phyloP scores from a whole-genome alignment of 306 rosid genomes.

The Crataegus laevigata region DNA sequence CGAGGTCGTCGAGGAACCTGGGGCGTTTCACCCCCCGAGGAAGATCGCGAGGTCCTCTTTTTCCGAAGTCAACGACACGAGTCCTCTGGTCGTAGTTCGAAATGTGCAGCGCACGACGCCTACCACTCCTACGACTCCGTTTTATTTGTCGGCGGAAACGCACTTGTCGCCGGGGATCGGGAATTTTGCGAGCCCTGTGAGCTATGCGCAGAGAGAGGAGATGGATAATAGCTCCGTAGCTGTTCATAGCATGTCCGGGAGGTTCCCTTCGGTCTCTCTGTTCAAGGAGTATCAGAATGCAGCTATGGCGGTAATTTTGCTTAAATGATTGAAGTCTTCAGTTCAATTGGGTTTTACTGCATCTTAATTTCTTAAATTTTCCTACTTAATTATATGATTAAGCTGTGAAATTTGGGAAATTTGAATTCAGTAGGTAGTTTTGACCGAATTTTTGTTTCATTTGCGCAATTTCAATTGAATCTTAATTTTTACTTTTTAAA shows the following conservation, averaged over 20 bases:
- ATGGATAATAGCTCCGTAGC: constrained; percentile 18
- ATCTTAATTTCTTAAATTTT: not conserved
- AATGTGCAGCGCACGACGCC: constrained; percentile 40
- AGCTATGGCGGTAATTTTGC: constrained; percentile 74
- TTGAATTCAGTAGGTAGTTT: not conserved
- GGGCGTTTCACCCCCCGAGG: constrained; percentile 61
- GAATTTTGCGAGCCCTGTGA: constrained; percentile 26
- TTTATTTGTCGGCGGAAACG: constrained; percentile 42
- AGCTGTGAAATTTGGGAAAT: not conserved
- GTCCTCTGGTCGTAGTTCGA: constrained; percentile 53
- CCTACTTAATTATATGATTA: not conserved
- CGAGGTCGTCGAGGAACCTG: constrained; percentile 63
- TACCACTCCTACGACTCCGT: constrained; percentile 30
- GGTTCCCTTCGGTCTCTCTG: constrained; percentile 76
- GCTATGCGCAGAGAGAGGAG: constrained; percentile 28
- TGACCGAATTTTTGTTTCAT: not conserved
- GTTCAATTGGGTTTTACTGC: not conserved
- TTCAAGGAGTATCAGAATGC: constrained; percentile 87
- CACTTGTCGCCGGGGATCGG: constrained; percentile 52
- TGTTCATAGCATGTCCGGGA: constrained; percentile 59
- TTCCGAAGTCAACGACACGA: constrained; percentile 31
- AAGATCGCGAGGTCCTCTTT: constrained; percentile 37
- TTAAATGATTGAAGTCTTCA: not conserved
- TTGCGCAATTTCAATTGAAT: not conserved
- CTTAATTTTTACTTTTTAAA: not conserved